These are phyloP conservation scores for Trichosporon sp. DNA, from an alignment of 1,284 basidiomycete genomes.

Conservation along the genomic window DNA sequence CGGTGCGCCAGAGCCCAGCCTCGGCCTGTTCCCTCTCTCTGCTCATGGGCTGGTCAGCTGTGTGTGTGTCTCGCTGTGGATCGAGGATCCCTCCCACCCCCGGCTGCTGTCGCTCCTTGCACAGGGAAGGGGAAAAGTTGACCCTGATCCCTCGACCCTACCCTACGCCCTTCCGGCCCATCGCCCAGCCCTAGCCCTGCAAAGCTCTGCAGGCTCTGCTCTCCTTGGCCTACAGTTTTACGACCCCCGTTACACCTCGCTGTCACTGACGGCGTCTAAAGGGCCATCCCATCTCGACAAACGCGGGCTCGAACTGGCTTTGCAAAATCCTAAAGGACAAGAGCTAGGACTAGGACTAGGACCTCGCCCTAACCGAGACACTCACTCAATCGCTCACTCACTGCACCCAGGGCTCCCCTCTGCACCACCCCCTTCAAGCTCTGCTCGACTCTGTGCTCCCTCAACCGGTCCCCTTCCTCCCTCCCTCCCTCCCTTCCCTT, in stretches of 20 bases:
- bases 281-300: too few species aligned
- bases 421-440: too few species aligned
- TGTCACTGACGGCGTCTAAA: too few species aligned
- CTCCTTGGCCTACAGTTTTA: too few species aligned
- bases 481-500: too few species aligned
- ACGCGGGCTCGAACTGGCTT: neutral
- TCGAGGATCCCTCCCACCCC: neutral
- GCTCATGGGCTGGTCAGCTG: too few species aligned
- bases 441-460: too few species aligned
- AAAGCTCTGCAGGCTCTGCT: neutral
- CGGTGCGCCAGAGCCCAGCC: neutral
- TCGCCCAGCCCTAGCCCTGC: neutral
- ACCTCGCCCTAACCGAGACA: conserved; percentile 3
- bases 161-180: neutral
- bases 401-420: too few species aligned
- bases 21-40: too few species aligned
- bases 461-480: too few species aligned
- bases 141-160: neutral
- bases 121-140: neutral
- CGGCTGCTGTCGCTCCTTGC: neutral
- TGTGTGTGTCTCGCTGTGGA: too few species aligned
- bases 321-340: neutral
- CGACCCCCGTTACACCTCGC: neutral
- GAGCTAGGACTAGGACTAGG: too few species aligned
- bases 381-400: neutral